phyloP scores from a whole-genome alignment of 1,284 basidiomycete species.

The Cryptococcus wingfieldii region DNA sequence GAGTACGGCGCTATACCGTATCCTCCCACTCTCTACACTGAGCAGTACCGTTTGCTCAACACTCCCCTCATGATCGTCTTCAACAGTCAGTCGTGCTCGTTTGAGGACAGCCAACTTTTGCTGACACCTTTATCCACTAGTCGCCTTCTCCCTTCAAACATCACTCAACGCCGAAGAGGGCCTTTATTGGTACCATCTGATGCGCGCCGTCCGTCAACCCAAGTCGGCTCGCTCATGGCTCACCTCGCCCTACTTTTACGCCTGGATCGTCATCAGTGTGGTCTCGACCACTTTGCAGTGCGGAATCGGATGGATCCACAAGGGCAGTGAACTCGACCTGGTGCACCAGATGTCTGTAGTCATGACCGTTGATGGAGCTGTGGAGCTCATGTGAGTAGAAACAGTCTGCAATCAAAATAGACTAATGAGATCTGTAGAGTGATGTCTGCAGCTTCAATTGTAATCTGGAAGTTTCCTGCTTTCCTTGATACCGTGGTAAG shows the following conservation, averaged over 20 bases:
- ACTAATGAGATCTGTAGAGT: conserved; percentile 12
- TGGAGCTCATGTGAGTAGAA: conserved; percentile 25
- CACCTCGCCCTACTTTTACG: conserved; percentile 25
- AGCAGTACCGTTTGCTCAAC: conserved; percentile 13
- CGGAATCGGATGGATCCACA: conserved; percentile 18
- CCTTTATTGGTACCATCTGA: conserved; percentile 36
- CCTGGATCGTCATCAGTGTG: conserved; percentile 26
- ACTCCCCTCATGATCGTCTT: conserved; percentile 20
- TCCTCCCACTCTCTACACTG: conserved; percentile 15
- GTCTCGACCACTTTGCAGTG: conserved; percentile 12
- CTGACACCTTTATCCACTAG: conserved; percentile 2
- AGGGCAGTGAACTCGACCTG: conserved; percentile 6
- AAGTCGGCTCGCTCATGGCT: conserved; percentile 25
- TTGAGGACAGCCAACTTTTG: background rate
- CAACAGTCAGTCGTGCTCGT: conserved; percentile 10
- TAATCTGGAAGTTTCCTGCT: conserved; percentile 26
- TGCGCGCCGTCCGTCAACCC: conserved; percentile 26
- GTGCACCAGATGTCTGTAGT: conserved; percentile 12
- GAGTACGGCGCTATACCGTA: conserved; percentile 19
- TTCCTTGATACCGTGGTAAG: conserved; percentile 31
- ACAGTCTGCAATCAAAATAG: background rate
- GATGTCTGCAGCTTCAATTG: conserved; percentile 17
- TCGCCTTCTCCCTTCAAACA: conserved; percentile 24
- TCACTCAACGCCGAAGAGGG: conserved; percentile 34
- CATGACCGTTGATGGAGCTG: conserved; percentile 14